Evolutionary conservation across 768 basidiomycete genomes (phyloP), one percentile per base, ranked within the genome.

Genomic region (Boletus coccyginus): DNA sequence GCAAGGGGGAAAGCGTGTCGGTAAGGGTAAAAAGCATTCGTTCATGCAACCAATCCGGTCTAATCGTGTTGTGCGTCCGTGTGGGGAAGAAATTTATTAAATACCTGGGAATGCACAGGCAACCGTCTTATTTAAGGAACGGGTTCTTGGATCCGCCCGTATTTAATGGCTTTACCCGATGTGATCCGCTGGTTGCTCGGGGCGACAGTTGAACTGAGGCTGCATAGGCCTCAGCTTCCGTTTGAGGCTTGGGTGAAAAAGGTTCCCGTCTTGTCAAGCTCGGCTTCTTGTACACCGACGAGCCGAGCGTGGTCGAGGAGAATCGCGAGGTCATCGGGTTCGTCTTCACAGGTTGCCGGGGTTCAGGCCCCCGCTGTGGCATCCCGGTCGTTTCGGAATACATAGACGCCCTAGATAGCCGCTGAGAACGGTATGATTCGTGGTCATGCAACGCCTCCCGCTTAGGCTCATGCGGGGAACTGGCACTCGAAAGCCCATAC

Each of bases 351-450:
- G 89, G 87, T 70, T 86, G 81, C n/a, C 88, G 80, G n/a, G 88
- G 83, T 63, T 90, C 86, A 7, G 90, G 85, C 41, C 76, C 80
- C 29, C 74, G 75, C 33, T 81, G 79, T 58, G 82, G 83, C 36
- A 76, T 65, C 19, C 90, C 88, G 11, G 87, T 92, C 47, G 84
- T 66, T 67, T 87, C 81, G 54, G 88, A 84, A 70, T 86, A 92
- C 39, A 92, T 64, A 43, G 84, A 86, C 17, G 71, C 73, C n/a
- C 71, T 71, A 29, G 83, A 82, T 53, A 79, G 51, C 58, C 66
- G 65, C 57, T 70, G 71, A 47, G 72, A 67, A 49, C 49, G 70
- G 62, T 61, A 60, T 7, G 66, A 62, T 24, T 53, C 56, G 39
- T 68, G 47, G 43, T 68, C 57, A 29, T 64, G 60, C 46, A 55